A percentile compares a stretch with the other conserved stretches of the same genome.
phyloP scores from a whole-genome alignment of 768 basidiomycete genomes.

The Calocera cornea region DNA sequence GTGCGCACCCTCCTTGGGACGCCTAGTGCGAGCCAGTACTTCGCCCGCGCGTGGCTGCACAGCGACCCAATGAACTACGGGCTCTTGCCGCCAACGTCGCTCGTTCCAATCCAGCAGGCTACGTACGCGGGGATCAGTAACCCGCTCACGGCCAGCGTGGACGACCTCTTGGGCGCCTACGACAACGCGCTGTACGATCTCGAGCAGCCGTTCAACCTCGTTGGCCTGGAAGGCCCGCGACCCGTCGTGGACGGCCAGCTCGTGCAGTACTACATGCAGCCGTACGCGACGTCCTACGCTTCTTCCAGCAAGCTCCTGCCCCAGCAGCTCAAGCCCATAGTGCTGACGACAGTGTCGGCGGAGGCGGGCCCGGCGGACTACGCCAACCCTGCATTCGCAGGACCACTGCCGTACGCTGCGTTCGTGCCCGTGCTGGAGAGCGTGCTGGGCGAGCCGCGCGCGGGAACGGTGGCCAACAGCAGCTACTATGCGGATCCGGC shows the following conservation, averaged over 20 bases:
- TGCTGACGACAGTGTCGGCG: constrained; percentile 56
- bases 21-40: constrained; percentile 56
- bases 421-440: constrained; percentile 31
- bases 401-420: constrained; percentile 27
- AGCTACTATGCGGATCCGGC: constrained; percentile 32
- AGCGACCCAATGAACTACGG: constrained; percentile 82
- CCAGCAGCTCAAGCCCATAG: constrained; percentile 37
- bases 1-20: constrained; percentile 61
- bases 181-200: constrained; percentile 22
- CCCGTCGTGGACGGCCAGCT: background rate
- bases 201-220: constrained; percentile 2
- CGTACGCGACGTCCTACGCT: constrained; percentile 52
- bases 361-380: constrained; percentile 47
- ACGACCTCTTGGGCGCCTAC: constrained; percentile 54
- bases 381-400: background rate
- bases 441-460: constrained; percentile 37
- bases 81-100: constrained; percentile 45
- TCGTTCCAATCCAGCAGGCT: constrained; percentile 34
- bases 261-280: constrained; percentile 11
- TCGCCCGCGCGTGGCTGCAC: constrained; percentile 66
- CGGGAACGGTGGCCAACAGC: constrained; percentile 32
- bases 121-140: constrained; percentile 36
- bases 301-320: constrained; percentile 24
- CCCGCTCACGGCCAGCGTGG: constrained; percentile 54
- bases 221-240: background rate